Evolutionary conservation across 2,329 filamentous ascomycete species (phyloP).

Genomic region (Colletotrichum viniferum): DNA sequence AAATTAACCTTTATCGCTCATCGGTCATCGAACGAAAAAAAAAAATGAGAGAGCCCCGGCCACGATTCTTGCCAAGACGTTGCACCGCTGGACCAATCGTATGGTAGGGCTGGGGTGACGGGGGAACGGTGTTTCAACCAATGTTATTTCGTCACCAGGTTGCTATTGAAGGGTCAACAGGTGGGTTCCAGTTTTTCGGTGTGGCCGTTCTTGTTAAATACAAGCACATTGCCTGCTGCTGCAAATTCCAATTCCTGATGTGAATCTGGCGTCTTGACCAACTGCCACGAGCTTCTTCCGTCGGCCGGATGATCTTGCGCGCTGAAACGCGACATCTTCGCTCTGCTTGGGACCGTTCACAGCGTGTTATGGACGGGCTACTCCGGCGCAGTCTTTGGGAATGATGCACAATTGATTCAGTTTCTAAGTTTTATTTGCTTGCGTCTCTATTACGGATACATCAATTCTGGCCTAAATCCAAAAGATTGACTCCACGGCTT

Average conservation of each 20-base stretch:
- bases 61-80: neutral
- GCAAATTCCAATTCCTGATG: neutral
- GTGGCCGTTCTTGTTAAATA: neutral
- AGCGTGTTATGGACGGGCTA: neutral
- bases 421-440: neutral
- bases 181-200: slow-evolving; percentile 1
- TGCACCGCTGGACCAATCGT: neutral
- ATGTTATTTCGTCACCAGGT: neutral
- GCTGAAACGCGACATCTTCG: neutral
- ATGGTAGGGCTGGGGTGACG: neutral
- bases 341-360: neutral
- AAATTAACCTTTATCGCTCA: neutral
- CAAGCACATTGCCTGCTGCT: neutral
- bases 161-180: neutral
- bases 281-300: neutral
- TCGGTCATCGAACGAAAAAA: neutral
- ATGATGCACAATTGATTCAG: neutral
- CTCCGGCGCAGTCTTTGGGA: neutral
- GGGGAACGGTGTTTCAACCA: neutral
- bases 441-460: neutral
- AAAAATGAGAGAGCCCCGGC: neutral
- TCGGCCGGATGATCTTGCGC: neutral
- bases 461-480: neutral
- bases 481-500: neutral
- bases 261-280: neutral